Conservation (phyloP, 2,329 filamentous ascomycete genomes). For the Ophiostoma piceae region DNA sequence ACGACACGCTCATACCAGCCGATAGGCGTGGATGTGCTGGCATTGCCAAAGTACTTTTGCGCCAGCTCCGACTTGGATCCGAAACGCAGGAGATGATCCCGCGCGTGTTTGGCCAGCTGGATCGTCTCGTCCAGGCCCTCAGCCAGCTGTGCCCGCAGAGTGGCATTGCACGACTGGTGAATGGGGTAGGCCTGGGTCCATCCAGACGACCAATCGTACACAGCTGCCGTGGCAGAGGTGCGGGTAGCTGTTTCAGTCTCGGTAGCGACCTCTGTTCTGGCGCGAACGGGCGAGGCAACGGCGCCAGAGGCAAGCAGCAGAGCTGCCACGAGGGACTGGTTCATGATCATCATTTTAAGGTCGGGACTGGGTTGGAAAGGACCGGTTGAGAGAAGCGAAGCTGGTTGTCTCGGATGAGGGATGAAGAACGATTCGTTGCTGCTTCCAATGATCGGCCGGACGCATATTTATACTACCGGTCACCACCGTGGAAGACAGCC, state of each 20-base stretch:
- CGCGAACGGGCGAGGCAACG: neutral
- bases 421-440: neutral
- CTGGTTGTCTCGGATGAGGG: neutral
- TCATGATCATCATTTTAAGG: constrained; percentile 1
- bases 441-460: neutral
- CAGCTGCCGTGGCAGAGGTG: neutral
- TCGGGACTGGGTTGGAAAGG: neutral
- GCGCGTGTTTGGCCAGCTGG: neutral
- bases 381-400: neutral
- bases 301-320: neutral
- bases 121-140: neutral
- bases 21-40: neutral
- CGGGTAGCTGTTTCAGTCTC: constrained; percentile 4
- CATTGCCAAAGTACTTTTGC: constrained; percentile 13
- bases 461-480: neutral
- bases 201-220: neutral
- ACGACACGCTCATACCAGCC: constrained; percentile 9
- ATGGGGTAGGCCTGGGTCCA: neutral
- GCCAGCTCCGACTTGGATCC: neutral
- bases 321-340: constrained; percentile 2
- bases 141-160: neutral
- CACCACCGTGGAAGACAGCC: neutral
- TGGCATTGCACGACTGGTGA: neutral
- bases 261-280: neutral
- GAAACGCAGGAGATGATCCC: neutral